Evolutionary conservation across 2,329 filamentous ascomycete species (phyloP).

Genomic region (Teratosphaeria nubilosa): DNA sequence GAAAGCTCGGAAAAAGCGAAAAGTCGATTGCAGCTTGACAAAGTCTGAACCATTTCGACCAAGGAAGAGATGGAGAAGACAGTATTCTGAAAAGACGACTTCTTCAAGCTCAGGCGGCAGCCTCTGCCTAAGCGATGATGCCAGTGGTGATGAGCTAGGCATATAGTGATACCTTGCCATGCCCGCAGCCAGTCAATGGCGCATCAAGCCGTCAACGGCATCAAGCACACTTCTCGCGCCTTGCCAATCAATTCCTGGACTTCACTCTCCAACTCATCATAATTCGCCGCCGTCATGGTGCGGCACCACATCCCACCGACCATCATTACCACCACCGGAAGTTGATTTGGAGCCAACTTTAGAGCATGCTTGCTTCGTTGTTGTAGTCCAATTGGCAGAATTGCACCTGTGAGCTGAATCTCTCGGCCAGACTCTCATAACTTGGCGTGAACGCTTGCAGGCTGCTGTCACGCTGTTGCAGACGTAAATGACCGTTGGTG

Average conservation of each 20-base stretch:
- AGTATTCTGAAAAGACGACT: not conserved
- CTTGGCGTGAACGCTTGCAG: constrained; percentile 9
- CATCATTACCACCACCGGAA: constrained; percentile 12
- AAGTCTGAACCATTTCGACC: not conserved
- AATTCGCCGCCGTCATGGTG: constrained; percentile 10
- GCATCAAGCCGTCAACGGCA: not conserved
- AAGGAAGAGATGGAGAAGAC: not conserved
- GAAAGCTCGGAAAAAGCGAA: not conserved
- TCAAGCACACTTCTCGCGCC: not conserved
- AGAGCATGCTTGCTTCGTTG: constrained; percentile 9
- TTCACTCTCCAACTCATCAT: not conserved
- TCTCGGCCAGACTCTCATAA: constrained; percentile 8
- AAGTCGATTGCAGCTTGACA: not conserved
- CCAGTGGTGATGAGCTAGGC: not conserved
- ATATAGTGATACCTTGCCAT: not conserved
- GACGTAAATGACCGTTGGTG: constrained; percentile 35
- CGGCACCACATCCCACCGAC: constrained; percentile 6
- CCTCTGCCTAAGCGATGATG: not conserved
- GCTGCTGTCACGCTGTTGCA: constrained; percentile 22
- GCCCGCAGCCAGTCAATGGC: not conserved
- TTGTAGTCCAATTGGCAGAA: constrained; percentile 13
- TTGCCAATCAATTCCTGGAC: not conserved
- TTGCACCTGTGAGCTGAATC: constrained; percentile 1
- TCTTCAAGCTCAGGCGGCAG: not conserved
- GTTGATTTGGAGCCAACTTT: constrained; percentile 15